These are phyloP conservation scores for Vigna hirtella DNA, from an alignment of 306 rosid genomes.

Conservation along the genomic window DNA sequence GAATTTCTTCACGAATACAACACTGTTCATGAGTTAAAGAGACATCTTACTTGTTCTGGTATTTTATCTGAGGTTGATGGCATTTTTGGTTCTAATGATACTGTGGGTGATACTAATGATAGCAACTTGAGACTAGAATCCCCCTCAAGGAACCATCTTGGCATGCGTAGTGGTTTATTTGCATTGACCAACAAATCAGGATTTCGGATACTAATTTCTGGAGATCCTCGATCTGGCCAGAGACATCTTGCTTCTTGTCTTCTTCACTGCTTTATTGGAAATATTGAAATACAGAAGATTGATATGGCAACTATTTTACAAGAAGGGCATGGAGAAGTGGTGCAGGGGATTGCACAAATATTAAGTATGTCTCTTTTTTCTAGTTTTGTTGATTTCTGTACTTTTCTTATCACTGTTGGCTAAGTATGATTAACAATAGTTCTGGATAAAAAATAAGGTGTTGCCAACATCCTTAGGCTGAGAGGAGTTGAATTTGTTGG, in stretches of 20 bases:
- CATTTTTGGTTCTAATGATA: constrained; percentile 51
- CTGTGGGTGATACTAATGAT: constrained; percentile 44
- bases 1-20: constrained; percentile 69
- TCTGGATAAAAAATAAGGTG: background rate
- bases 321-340: constrained; percentile 91
- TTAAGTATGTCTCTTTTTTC: constrained; percentile 63
- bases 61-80: constrained; percentile 60
- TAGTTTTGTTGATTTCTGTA: constrained; percentile 18
- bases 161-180: constrained; percentile 50
- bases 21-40: constrained; percentile 66
- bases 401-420: constrained; percentile 31
- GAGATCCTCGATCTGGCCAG: constrained; percentile 86
- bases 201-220: constrained; percentile 78
- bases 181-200: constrained; percentile 61
- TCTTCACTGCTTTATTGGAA: constrained; percentile 83
- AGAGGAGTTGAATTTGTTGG: constrained; percentile 24
- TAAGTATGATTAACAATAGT: constrained; percentile 23
- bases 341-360: constrained; percentile 83
- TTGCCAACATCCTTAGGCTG: background rate
- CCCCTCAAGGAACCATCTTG: constrained; percentile 50
- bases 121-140: constrained; percentile 38
- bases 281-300: constrained; percentile 75
- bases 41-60: constrained; percentile 66
- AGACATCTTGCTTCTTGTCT: constrained; percentile 96
- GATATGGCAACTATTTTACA: constrained; percentile 95